Percentiles rank a stretch among this genome's conserved stretches.
phyloP scores from a whole-genome alignment of 2,329 filamentous ascomycete species.

The Spiromastix sp. region DNA sequence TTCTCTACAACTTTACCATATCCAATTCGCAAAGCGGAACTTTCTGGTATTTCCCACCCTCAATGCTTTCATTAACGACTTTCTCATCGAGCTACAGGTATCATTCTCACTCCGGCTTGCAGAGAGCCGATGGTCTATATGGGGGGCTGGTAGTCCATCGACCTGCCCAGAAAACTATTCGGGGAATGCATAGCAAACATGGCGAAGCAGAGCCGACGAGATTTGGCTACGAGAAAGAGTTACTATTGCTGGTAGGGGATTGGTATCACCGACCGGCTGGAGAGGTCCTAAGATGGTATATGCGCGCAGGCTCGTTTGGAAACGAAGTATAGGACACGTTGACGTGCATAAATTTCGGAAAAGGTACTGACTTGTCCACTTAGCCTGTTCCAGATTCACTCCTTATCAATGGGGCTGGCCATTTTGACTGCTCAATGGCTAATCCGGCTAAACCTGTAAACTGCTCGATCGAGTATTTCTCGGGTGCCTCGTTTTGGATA shows the following conservation, averaged over 20 bases:
- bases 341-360: background rate
- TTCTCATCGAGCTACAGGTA: constrained; percentile 11
- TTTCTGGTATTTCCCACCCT: constrained; percentile 32
- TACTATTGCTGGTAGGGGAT: constrained; percentile 39
- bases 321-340: constrained; percentile 24
- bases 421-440: constrained; percentile 37
- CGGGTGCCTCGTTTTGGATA: constrained; percentile 18
- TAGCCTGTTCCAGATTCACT: constrained; percentile 41
- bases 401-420: constrained; percentile 37
- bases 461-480: constrained; percentile 23
- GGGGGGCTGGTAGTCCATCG: constrained; percentile 39
- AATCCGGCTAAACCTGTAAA: constrained; percentile 36
- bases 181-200: constrained; percentile 12
- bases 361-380: background rate
- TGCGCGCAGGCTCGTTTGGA: constrained; percentile 33
- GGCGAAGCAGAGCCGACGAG: constrained; percentile 7
- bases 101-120: constrained; percentile 36
- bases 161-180: constrained; percentile 16
- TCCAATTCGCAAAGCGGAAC: constrained; percentile 31
- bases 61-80: background rate
- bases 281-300: constrained; percentile 36
- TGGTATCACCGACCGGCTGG: constrained; percentile 38
- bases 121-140: constrained; percentile 38
- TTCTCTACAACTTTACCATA: constrained; percentile 33
- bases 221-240: constrained; percentile 28